Percentiles rank a stretch among this genome's conserved stretches.
Evolutionary conservation across 2,329 filamentous ascomycete species (phyloP).

Genomic region (Bipolaris bicolor): DNA sequence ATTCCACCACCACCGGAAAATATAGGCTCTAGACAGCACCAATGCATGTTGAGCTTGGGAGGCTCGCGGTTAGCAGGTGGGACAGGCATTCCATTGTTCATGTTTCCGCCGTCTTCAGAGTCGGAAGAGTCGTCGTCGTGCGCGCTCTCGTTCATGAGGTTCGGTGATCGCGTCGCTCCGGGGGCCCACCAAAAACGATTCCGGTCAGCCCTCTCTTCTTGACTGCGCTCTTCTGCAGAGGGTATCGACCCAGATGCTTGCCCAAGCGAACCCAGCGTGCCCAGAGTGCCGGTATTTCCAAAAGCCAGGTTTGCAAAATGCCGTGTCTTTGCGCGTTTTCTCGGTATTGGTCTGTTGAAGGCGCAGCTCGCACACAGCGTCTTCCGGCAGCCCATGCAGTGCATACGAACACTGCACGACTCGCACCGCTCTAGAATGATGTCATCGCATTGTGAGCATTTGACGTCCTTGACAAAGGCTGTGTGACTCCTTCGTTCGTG

Average conservation of each 20-base stretch:
- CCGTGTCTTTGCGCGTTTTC: slow-evolving; percentile 48
- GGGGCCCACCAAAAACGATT: slow-evolving; percentile 65
- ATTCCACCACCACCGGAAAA: slow-evolving; percentile 66
- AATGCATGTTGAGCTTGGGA: slow-evolving; percentile 62
- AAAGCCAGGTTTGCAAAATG: slow-evolving; percentile 48
- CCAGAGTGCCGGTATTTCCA: slow-evolving; percentile 36
- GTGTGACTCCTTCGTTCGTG: slow-evolving; percentile 62
- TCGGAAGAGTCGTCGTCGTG: slow-evolving; percentile 48
- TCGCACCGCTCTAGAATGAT: slow-evolving; percentile 63
- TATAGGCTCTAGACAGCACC: slow-evolving; percentile 66
- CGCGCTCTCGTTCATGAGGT: slow-evolving; percentile 62
- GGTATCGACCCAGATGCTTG: slow-evolving; percentile 40
- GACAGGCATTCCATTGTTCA: slow-evolving; percentile 45
- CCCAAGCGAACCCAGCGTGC: slow-evolving; percentile 34
- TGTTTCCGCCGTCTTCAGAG: slow-evolving; percentile 44
- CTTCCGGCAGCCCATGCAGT: slow-evolving; percentile 65
- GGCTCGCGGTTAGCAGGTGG: slow-evolving; percentile 46
- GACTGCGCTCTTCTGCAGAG: slow-evolving; percentile 31
- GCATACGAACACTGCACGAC: slow-evolving; percentile 66
- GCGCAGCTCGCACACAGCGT: slow-evolving; percentile 66
- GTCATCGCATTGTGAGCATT: slow-evolving; percentile 61
- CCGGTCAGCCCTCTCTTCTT: slow-evolving; percentile 28
- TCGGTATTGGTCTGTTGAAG: slow-evolving; percentile 60
- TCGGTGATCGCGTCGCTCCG: slow-evolving; percentile 60
- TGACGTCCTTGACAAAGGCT: slow-evolving; percentile 60